Percentiles rank a stretch among this genome's conserved stretches.
Evolutionary conservation across 1,284 basidiomycete genomes (phyloP).

Genomic region (Melampsora medusae): DNA sequence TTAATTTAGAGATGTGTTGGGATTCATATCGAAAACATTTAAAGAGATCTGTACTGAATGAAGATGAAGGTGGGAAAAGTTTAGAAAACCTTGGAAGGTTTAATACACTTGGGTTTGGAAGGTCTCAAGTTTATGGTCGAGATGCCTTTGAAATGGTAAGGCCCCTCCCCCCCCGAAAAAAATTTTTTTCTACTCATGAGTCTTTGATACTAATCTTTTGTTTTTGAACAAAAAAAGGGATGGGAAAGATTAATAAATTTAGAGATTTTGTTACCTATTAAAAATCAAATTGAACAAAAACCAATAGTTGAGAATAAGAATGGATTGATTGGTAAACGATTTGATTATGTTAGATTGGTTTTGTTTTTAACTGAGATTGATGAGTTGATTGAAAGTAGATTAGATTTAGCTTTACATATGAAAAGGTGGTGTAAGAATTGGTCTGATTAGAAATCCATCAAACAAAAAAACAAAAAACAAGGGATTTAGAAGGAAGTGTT

Average conservation of each 20-base stretch:
- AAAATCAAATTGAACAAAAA: background rate
- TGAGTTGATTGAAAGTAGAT: background rate
- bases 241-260: slow-evolving; percentile 37
- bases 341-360: slow-evolving; percentile 14
- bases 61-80: background rate
- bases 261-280: slow-evolving; percentile 23
- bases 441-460: slow-evolving; percentile 31
- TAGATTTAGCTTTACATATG: slow-evolving; percentile 20
- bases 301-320: too few species aligned
- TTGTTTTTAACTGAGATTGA: slow-evolving; percentile 17
- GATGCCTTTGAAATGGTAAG: slow-evolving; percentile 37
- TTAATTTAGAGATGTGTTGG: slow-evolving; percentile 43
- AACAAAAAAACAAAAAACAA: too few species aligned
- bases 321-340: slow-evolving; percentile 14
- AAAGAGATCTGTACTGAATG: slow-evolving; percentile 6
- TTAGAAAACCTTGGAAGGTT: background rate
- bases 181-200: too few species aligned
- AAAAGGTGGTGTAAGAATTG: slow-evolving; percentile 33
- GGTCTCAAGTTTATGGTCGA: slow-evolving; percentile 34
- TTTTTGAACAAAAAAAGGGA: background rate
- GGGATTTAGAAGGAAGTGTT: too few species aligned
- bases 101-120: background rate
- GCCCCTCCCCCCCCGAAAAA: too few species aligned
- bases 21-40: slow-evolving; percentile 37
- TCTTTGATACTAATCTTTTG: too few species aligned